A percentile compares a stretch with the other conserved stretches of the same genome.
phyloP scores from a whole-genome alignment of 257 asterid genomes.

The Petrea volubilis region DNA sequence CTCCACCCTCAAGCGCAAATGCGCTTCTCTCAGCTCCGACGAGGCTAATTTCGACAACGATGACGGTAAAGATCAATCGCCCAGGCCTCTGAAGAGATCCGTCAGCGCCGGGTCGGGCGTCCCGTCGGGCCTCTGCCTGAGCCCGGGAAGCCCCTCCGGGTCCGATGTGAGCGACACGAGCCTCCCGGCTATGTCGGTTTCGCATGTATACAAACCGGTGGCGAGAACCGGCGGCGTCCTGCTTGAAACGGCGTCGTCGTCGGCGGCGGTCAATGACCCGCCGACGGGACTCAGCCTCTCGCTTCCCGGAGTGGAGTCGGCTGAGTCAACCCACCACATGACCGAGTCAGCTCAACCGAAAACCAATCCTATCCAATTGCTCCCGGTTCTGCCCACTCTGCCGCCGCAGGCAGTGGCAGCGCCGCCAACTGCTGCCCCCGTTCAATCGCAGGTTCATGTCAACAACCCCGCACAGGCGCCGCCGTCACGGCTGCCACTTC shows the following conservation, averaged over 20 bases:
- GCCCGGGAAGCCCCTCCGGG: conserved; percentile 60
- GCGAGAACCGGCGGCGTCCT: conserved; percentile 34
- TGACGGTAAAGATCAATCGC: conserved; percentile 30
- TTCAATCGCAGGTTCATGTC: background rate
- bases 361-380: conserved; percentile 4
- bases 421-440: background rate
- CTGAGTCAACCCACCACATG: conserved; percentile 14
- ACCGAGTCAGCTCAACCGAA: conserved; percentile 24
- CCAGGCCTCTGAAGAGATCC: conserved; percentile 60
- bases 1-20: conserved; percentile 66
- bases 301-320: conserved; percentile 50
- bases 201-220: conserved; percentile 45
- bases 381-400: background rate
- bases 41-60: conserved; percentile 1
- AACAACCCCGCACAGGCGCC: background rate
- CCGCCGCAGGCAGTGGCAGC: background rate
- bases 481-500: background rate
- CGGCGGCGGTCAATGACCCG: conserved; percentile 39
- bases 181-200: conserved; percentile 26
- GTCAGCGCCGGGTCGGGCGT: conserved; percentile 56
- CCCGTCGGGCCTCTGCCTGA: conserved; percentile 37
- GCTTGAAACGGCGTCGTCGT: conserved; percentile 26
- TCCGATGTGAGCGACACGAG: conserved; percentile 61
- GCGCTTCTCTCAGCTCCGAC: conserved; percentile 38
- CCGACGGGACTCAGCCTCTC: conserved; percentile 57